phyloP scores from a whole-genome alignment of 192 early-diverging fungal species.

The Backusella luteola region DNA sequence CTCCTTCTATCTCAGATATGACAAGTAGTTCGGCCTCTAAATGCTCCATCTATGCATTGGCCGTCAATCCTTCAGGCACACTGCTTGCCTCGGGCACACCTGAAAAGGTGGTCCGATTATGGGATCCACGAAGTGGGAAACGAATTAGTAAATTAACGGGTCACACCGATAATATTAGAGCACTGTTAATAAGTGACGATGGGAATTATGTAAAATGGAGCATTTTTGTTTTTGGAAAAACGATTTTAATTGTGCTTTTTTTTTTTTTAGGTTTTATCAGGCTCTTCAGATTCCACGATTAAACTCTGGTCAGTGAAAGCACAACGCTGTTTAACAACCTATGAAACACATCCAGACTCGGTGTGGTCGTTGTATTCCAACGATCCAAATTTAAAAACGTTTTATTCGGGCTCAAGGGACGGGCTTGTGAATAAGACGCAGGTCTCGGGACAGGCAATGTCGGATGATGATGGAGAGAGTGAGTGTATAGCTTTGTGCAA shows the following conservation, averaged over 20 bases:
- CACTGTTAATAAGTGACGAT: conserved; percentile 81
- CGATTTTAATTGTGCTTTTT: too few species aligned
- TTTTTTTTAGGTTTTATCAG: conserved; percentile 65
- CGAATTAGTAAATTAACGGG: conserved; percentile 78
- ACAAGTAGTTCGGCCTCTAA: conserved; percentile 17
- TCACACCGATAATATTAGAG: conserved; percentile 93
- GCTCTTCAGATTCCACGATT: conserved; percentile 91
- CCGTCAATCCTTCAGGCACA: conserved; percentile 75
- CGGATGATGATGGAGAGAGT: conserved; percentile 45
- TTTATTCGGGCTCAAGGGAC: conserved; percentile 91
- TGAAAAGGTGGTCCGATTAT: conserved; percentile 87
- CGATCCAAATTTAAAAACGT: conserved; percentile 83
- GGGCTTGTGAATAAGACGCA: conserved; percentile 86
- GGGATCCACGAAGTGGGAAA: conserved; percentile 79
- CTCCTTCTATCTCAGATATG: background rate
- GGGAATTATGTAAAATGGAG: conserved; percentile 51
- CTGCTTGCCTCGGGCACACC: conserved; percentile 88
- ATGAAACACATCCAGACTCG: conserved; percentile 80
- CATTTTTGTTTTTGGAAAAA: background rate
- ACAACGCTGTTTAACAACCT: conserved; percentile 86
- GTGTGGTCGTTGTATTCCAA: conserved; percentile 88
- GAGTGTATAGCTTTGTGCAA: conserved; percentile 87
- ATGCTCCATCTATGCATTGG: conserved; percentile 85
- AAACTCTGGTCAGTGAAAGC: conserved; percentile 93
- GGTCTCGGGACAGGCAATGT: conserved; percentile 40